Base-by-base conservation (phyloP, 176 grass and related monocot species). In the Phoenix dactylifera region DNA sequence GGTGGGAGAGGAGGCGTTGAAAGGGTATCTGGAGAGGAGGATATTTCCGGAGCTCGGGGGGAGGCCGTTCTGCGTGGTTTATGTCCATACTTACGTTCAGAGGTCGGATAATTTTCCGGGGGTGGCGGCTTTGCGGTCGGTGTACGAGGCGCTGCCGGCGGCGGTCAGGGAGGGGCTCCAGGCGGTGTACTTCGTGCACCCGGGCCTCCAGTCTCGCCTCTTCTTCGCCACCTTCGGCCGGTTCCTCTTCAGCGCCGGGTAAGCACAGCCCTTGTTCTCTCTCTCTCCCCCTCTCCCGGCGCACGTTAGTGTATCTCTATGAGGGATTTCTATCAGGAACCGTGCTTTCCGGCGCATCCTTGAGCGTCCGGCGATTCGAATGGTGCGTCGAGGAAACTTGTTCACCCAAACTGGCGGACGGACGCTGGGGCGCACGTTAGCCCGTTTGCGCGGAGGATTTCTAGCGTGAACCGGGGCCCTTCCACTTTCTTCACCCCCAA, bases 151-250 rank as follows among this genome's bases (percentile, higher is more conserved):
- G 6, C 28, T 96, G 64, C 81, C 83, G 15, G 59, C 73, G 17
- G 26, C 0, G 2, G 72, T 75, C 51, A 66, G 39, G 67, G 81
- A 72, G 18, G 57, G 69, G 26, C 80, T 90, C 49, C 77, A 70
- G 55, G 86, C 68, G 60, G 68, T 96, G 20, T 96, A 90, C 78
- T 96, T 96, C 83, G 32, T 96, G 15, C 92, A 96, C 82, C 92
- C 92, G 3, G 75, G 83, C 4, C 39, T 96, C 66, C 92, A 90
- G 69, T 63, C 92, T 57, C 78, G 92, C n/a, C 74, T 90, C 75
- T 96, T 96, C 80, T 90, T 88, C 68, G 83, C 83, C 62, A 96
- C 80, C 59, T 63, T 90, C 57, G 87, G 87, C 0, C 71, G 83
- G 1, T 90, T 96, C 77, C 79, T 90, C 72, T 96, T 96, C 64